Evolutionary conservation across 1,284 basidiomycete species (phyloP), one percentile per base, ranked within the genome.

Genomic region (Chondrostereum purpureum): DNA sequence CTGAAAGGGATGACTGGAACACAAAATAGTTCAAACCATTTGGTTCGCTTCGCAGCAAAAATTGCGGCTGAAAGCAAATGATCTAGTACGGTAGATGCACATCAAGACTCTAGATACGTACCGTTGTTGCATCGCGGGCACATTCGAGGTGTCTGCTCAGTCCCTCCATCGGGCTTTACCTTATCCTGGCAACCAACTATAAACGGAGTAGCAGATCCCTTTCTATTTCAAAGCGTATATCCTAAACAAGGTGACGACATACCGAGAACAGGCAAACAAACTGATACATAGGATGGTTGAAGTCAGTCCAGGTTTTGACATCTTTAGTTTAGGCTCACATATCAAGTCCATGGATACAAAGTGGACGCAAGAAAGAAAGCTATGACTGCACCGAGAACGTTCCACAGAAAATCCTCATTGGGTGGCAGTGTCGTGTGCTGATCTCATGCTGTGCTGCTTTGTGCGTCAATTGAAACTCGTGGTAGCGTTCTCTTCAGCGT

Each of bases 21-120:
- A 55, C 64, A 73, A 61, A 68, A 72, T 24, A 73, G 55, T 53
- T 72, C 67, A 52, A 73, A 72, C 71, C 70, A 73, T 19, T 57
- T 64, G 20, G 61, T 68, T 42, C 55, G 64, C 55, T 70, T 72
- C 13, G 66, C 67, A 37, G 60, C 56, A 38, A 67, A 53, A 12
- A 72, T 63, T 19, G 65, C 64, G 39, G 57, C 69, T 72, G 49
- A 21, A 21, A n/a, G 23, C 12, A 20, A 14, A n/a, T 19, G 38
- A 39, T 44, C 37, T 22, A 35, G 24, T 22, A 8, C 38, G 41
- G 21, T 43, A 13, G 42, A 33, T 16, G 16, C 37, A 39, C 4
- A 18, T 19, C 23, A 39, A 34, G 31, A 31, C 19, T 43, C 19
- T n/a, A 27, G 20, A 18, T 42, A 51, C 57, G 19, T 40, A 72